Conservation (phyloP, 2,329 filamentous ascomycete species). For the Diaporthe helianthi region DNA sequence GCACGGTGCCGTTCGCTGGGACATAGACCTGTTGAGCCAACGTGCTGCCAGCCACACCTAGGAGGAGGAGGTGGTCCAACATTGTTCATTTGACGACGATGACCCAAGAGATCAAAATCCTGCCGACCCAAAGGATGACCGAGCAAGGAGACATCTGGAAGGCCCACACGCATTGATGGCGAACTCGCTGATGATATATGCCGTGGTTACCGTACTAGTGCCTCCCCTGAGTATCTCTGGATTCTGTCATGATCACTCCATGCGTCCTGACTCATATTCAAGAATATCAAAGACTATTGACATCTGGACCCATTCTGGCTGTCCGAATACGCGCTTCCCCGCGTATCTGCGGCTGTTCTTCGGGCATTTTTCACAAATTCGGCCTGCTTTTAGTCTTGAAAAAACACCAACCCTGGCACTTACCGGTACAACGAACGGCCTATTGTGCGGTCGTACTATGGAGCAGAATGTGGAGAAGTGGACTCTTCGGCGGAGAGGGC, state of each 20-base stretch:
- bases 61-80: neutral
- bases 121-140: neutral
- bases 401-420: neutral
- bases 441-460: neutral
- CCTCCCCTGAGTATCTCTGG: neutral
- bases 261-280: neutral
- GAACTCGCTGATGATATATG: neutral
- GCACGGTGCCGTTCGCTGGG: neutral
- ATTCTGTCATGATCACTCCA: neutral
- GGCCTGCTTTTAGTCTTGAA: neutral
- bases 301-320: too few species aligned
- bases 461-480: conserved; percentile 1
- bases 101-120: neutral
- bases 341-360: conserved; percentile 17
- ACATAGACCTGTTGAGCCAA: conserved; percentile 6
- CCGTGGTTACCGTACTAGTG: too few species aligned
- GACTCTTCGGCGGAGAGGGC: neutral
- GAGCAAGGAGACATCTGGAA: neutral
- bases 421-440: neutral
- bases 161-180: too few species aligned
- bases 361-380: neutral
- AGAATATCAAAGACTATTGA: neutral
- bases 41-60: neutral
- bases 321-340: neutral
- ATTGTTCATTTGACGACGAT: neutral